A percentile compares a stretch with the other conserved stretches of the same genome.
Conservation (phyloP, 2,329 filamentous ascomycete species). For the Pseudogymnoascus sp. region DNA sequence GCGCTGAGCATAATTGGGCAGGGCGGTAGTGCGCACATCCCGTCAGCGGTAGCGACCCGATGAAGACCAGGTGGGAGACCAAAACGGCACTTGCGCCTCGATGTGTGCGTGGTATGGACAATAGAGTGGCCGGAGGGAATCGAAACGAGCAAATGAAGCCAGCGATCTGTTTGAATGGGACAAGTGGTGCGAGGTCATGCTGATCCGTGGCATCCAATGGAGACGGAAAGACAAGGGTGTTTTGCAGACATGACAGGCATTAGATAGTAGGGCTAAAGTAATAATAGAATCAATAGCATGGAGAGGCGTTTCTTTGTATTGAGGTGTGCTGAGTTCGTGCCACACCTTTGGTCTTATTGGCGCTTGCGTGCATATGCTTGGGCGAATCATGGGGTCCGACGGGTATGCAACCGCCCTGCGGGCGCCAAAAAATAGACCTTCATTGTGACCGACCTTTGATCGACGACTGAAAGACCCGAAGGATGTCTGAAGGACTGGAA, state of each 20-base stretch:
- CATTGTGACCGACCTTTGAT: neutral
- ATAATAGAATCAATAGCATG: conserved; percentile 6
- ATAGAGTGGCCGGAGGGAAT: neutral
- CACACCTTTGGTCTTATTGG: neutral
- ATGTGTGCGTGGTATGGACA: neutral
- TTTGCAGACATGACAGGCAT: neutral
- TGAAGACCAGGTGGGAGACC: neutral
- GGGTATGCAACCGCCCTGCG: neutral
- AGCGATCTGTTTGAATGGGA: conserved; percentile 2
- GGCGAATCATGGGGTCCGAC: neutral
- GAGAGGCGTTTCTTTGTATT: neutral
- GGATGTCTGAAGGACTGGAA: neutral
- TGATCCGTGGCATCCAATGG: conserved; percentile 6
- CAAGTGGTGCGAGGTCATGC: conserved; percentile 7
- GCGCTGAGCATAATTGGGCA: neutral
- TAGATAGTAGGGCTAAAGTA: neutral
- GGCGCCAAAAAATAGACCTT: conserved; percentile 5
- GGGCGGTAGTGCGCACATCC: conserved; percentile 3
- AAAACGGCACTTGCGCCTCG: conserved; percentile 10
- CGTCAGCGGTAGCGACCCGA: neutral
- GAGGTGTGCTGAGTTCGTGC: neutral
- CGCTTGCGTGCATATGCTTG: conserved; percentile 6
- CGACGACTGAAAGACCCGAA: neutral
- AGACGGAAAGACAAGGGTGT: neutral
- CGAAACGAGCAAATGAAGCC: conserved; percentile 1